These are phyloP conservation scores for Hansenula sp. DNA, from an alignment of 1,139 yeast genomes.

Conservation along the genomic window DNA sequence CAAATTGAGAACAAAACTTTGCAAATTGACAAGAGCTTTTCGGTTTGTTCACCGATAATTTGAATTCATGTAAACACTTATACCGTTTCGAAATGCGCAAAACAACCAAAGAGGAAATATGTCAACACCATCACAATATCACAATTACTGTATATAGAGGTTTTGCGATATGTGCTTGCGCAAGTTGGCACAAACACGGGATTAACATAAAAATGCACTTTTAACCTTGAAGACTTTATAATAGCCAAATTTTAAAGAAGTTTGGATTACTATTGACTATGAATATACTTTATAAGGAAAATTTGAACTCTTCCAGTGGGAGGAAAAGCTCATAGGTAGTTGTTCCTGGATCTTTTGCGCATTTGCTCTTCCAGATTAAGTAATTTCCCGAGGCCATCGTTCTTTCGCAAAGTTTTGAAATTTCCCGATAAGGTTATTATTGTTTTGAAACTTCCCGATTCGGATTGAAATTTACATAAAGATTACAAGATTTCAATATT, in stretches of 20 bases:
- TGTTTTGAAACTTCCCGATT: conserved; percentile 12
- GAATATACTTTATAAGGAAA: too few species aligned
- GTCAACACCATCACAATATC: not conserved
- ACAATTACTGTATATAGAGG: too few species aligned
- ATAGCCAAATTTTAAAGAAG: too few species aligned
- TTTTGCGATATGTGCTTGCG: not conserved
- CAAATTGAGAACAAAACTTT: not conserved
- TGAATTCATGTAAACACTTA: not conserved
- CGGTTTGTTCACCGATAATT: too few species aligned
- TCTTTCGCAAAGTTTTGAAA: not conserved
- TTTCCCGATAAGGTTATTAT: not conserved
- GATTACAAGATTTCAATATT: not conserved
- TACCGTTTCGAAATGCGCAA: not conserved
- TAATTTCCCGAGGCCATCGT: not conserved
- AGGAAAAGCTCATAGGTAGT: too few species aligned
- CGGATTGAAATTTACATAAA: conserved; percentile 7
- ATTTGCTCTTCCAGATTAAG: not conserved
- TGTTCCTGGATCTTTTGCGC: not conserved
- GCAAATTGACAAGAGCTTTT: too few species aligned
- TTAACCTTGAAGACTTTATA: too few species aligned
- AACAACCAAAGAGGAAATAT: not conserved
- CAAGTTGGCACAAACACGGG: not conserved
- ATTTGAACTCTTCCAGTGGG: too few species aligned
- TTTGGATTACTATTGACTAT: too few species aligned
- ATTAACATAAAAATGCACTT: too few species aligned